Evolutionary conservation across 441 rosid genomes (phyloP), one percentile per base, ranked within the genome.

Genomic region (Omphalea diandra): DNA sequence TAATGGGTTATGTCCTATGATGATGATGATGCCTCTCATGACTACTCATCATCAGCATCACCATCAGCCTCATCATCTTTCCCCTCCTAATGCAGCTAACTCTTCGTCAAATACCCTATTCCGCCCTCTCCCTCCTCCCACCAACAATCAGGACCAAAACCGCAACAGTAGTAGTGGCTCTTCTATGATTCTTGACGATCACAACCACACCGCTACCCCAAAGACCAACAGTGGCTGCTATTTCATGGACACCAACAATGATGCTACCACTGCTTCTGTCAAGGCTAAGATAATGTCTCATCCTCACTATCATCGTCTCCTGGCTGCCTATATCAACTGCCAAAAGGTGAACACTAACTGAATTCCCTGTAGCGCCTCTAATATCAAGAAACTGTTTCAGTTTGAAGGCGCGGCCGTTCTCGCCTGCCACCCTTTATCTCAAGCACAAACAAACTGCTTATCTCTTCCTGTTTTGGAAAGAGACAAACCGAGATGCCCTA

Each of bases 201-300:
- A 63, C 80, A 68, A 67, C 71, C 67, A 35, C 66, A 73, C 46
- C 71, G 63, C 20, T 54, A 73, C 71, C 70, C 24, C 44, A 18
- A 63, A 12, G 33, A 40, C 31, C 32, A 52, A 50, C 52, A 46
- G 69, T 12, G 83, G 82, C 35, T 80, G 77, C 74, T 80, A 65
- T 77, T 75, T 86, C 78, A 88, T 90, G 96, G 96, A 85, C 53
- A 72, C 66, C 70, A 50, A 24, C 71, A 50, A 32, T 60, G 80
- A 74, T 62, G 74, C 57, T 35, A 60, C 71, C 43, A 2, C 68
- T 36, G 46, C 86, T 68, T 72, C 88, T 75, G 80, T 82, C 38
- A 91, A 84, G 81, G 91, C 93, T 38, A 94, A 91, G 80, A 94
- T 94, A 87, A 86, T 91, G 94, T 85, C 94, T 73, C 98, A 94